phyloP scores from a whole-genome alignment of 1,139 yeast genomes.

The Pichia sp. region DNA sequence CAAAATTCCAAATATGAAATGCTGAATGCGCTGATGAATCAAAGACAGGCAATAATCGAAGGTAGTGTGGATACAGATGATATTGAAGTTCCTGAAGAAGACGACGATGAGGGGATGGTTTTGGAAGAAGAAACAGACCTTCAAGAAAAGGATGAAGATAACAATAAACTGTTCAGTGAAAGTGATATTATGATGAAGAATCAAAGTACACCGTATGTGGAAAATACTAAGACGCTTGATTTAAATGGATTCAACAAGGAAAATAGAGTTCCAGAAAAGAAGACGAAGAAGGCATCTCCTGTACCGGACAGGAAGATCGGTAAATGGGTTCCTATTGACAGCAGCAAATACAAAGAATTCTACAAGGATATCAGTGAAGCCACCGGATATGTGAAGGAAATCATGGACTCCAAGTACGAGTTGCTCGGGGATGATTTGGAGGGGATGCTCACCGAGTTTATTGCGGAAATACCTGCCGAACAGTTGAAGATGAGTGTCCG shows the following conservation, averaged over 20 bases:
- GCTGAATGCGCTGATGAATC: slow-evolving; percentile 7
- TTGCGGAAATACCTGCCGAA: slow-evolving; percentile 65
- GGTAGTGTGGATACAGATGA: neutral
- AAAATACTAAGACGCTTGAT: neutral
- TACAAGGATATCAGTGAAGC: slow-evolving; percentile 28
- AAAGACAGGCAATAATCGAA: neutral
- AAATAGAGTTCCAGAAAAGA: neutral
- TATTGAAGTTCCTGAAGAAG: neutral
- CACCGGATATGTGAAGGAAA: slow-evolving; percentile 25
- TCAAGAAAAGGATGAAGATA: neutral
- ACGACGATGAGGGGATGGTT: neutral
- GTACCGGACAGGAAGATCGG: too few relatives aligned
- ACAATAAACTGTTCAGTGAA: slow-evolving; percentile 4
- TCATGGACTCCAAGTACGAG: slow-evolving; percentile 27
- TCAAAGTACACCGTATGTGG: slow-evolving; percentile 27
- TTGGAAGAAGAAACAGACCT: too few relatives aligned
- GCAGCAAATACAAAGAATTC: slow-evolving; percentile 9
- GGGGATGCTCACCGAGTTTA: slow-evolving; percentile 61
- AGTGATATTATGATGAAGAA: slow-evolving; percentile 16
- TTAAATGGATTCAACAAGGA: neutral
- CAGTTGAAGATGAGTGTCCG: slow-evolving; percentile 68
- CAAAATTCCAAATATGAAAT: neutral
- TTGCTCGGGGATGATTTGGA: slow-evolving; percentile 50
- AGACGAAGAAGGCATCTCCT: neutral
- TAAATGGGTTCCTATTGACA: slow-evolving; percentile 20